Conservation (phyloP, 805 yeast species). For the Monosporozyma aerobia region DNA sequence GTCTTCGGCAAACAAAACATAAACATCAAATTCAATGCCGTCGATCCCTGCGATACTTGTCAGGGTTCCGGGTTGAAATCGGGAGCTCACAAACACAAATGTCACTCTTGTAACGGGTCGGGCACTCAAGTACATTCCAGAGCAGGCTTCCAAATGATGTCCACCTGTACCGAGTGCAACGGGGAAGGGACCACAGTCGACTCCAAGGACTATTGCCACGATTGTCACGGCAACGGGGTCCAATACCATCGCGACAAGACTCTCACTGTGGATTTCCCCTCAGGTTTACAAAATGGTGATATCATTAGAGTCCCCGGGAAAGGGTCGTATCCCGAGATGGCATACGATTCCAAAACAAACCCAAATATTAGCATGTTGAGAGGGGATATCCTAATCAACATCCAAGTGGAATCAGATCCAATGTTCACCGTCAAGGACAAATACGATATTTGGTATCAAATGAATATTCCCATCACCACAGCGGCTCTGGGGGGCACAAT, state of each 20-base stretch:
- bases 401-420: conserved; percentile 68
- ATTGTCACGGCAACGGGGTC: conserved; percentile 90
- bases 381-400: conserved; percentile 83
- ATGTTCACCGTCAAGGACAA: conserved; percentile 57
- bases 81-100: conserved; percentile 62
- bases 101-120: conserved; percentile 84
- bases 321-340: conserved; percentile 81
- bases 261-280: conserved; percentile 78
- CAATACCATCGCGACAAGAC: conserved; percentile 47
- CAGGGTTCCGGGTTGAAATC: conserved; percentile 76
- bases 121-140: conserved; percentile 80
- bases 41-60: conserved; percentile 73
- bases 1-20: conserved; percentile 65
- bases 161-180: conserved; percentile 79
- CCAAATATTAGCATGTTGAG: conserved; percentile 52
- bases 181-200: conserved; percentile 81
- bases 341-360: conserved; percentile 45
- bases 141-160: conserved; percentile 95
- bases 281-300: conserved; percentile 82
- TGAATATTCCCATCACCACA: conserved; percentile 82
- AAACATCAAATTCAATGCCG: conserved; percentile 58
- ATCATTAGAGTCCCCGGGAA: conserved; percentile 75
- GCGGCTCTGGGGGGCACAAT: conserved; percentile 93
- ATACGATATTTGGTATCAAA: conserved; percentile 50
- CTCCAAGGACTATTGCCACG: conserved; percentile 56